Percentiles rank a stretch among this genome's conserved stretches.
These are phyloP conservation scores for Neofusicoccum parvum DNA, from an alignment of 2,329 filamentous ascomycete genomes.

Conservation along the genomic window DNA sequence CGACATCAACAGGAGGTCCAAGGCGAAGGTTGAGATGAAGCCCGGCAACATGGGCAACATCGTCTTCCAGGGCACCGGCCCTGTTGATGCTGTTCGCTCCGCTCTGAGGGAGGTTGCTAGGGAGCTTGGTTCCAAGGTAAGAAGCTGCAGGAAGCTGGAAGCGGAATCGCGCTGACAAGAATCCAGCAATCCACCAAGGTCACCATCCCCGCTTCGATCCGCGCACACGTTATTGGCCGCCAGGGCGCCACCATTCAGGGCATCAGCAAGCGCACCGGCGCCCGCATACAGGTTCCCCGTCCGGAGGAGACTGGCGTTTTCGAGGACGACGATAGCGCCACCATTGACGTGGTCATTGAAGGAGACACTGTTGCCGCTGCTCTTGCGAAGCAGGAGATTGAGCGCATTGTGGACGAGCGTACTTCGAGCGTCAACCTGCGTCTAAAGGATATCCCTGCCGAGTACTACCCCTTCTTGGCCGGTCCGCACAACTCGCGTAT, in stretches of 20 bases:
- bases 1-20: constrained; percentile 90
- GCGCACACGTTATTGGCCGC: constrained; percentile 90
- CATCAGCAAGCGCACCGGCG: constrained; percentile 86
- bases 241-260: constrained; percentile 87
- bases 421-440: constrained; percentile 80
- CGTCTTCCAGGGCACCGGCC: constrained; percentile 83
- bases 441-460: constrained; percentile 80
- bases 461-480: constrained; percentile 94
- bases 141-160: constrained; percentile 26
- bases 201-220: constrained; percentile 78
- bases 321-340: constrained; percentile 75
- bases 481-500: constrained; percentile 72
- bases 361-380: constrained; percentile 88
- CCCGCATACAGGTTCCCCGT: constrained; percentile 86
- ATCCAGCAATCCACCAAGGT: constrained; percentile 68
- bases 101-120: constrained; percentile 86
- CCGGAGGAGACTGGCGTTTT: constrained; percentile 66
- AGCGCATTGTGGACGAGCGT: constrained; percentile 84
- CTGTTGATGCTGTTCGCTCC: constrained; percentile 80
- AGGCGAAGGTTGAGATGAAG: constrained; percentile 79
- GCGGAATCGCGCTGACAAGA: constrained; percentile 13
- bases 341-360: constrained; percentile 84
- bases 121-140: constrained; percentile 83
- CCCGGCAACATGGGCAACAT: constrained; percentile 71
- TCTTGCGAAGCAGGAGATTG: constrained; percentile 79